A percentile compares a stretch with the other conserved stretches of the same genome.
Evolutionary conservation across 1,139 yeast genomes (phyloP).

Genomic region (Scheffersomyces illinoinensis): DNA sequence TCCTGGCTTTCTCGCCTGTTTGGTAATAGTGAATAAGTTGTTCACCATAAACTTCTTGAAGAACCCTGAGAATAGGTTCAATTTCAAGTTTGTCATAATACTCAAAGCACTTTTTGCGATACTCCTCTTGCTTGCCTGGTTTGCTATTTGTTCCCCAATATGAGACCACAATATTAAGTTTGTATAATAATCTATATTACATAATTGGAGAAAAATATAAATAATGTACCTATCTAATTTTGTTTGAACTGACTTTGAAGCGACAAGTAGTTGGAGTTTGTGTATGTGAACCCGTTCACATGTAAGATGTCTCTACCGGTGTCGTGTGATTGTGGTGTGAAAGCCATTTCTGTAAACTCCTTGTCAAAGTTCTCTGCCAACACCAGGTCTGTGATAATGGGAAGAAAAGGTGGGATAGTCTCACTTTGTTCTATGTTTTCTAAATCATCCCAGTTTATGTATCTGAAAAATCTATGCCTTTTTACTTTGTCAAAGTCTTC

Average conservation of each 20-base stretch:
- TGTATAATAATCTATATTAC: neutral
- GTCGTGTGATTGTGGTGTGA: slow-evolving; percentile 37
- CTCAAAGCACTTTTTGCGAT: neutral
- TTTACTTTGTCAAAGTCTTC: slow-evolving; percentile 51
- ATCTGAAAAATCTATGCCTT: slow-evolving; percentile 77
- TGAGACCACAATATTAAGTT: neutral
- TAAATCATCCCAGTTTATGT: slow-evolving; percentile 73
- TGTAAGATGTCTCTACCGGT: slow-evolving; percentile 33
- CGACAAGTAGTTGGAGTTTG: slow-evolving; percentile 38
- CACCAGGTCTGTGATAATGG: slow-evolving; percentile 80
- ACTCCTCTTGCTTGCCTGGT: neutral
- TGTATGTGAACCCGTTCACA: slow-evolving; percentile 46
- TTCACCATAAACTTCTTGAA: slow-evolving; percentile 21
- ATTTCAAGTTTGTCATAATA: slow-evolving; percentile 4
- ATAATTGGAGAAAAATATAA: neutral
- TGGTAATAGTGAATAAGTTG: slow-evolving; percentile 10
- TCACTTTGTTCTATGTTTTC: slow-evolving; percentile 34
- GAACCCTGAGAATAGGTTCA: slow-evolving; percentile 4
- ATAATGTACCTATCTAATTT: neutral
- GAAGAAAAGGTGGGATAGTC: slow-evolving; percentile 77
- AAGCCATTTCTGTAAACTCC: slow-evolving; percentile 80
- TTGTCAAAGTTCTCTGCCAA: slow-evolving; percentile 90
- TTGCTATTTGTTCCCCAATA: neutral
- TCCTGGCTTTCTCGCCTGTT: slow-evolving; percentile 2
- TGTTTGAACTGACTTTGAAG: neutral